Evolutionary conservation across 208 protist species (phyloP), one percentile per base, ranked within the genome.

Genomic region (Leishmania tarentolae): DNA sequence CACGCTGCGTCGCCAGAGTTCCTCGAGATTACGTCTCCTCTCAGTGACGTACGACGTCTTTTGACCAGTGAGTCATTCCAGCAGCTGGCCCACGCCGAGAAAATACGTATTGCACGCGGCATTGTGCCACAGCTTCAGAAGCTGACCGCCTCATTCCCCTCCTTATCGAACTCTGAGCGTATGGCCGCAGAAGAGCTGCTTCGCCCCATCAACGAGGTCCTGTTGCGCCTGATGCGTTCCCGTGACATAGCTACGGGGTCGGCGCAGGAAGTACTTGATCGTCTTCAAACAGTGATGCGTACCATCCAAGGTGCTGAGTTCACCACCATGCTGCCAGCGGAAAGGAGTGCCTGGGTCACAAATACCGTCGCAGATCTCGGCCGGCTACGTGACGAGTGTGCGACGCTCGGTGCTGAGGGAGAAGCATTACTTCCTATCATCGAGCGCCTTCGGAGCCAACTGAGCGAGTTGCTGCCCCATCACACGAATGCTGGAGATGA

Each of bases 41-140:
- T 95, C 1, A 70, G 61, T 2, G 84, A 90, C 24, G 86, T 95
- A 42, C 76, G 81, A 40, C 75, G 85, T 21, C 57, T 94, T 44
- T 75, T 95, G 50, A 79, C 76, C 57, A 91, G 88, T 24, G 65
- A 82, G 47, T 73, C 73, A 28, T 90, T 93, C 63, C n/a, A 80
- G 73, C 65, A 86, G 59, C 75, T 88, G 9, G 73, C 82, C n/a
- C 46, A 71, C 47, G 57, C 73, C 3, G 83, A 85, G 57, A 80
- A 88, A 44, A 79, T 83, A 68, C 65, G 35, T 17, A 75, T 88
- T 42, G 87, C 86, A 0, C 80, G 80, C 9, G 78, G 46, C 0
- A 59, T 93, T 44, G 82, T 93, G 40, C 82, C 87, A 28, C 88
- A 93, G 75, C 76, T 95, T 44, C 89, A 92, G 78, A 78, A 83